A percentile compares a stretch with the other conserved stretches of the same genome.
phyloP scores from a whole-genome alignment of 495 filamentous ascomycete genomes.

The Schizothecium vesticola region DNA sequence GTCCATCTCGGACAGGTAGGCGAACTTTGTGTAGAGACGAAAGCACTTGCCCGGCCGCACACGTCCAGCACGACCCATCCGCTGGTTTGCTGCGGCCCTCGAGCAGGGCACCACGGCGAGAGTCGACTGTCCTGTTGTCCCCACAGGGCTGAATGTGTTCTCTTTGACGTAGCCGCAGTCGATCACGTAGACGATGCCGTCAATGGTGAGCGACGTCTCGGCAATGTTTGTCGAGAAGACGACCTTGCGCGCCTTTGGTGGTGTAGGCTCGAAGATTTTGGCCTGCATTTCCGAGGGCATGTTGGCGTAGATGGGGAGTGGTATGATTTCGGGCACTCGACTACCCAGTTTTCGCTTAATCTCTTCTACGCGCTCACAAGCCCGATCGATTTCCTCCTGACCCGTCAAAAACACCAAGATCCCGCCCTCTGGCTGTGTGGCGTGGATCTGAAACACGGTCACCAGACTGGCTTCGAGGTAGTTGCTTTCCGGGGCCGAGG shows the following conservation, averaged over 20 bases:
- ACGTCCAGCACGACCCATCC: conserved; percentile 86
- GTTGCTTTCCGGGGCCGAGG: conserved; percentile 86
- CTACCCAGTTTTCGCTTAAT: conserved; percentile 75
- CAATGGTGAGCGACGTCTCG: conserved; percentile 83
- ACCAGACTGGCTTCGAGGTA: conserved; percentile 89
- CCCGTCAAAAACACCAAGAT: conserved; percentile 89
- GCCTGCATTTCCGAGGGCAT: conserved; percentile 77
- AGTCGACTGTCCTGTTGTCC: conserved; percentile 81
- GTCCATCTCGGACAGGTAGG: conserved; percentile 90
- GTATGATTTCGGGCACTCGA: conserved; percentile 78
- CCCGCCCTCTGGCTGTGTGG: conserved; percentile 78
- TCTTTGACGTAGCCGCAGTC: conserved; percentile 93
- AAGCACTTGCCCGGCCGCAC: conserved; percentile 94
- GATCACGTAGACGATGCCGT: conserved; percentile 88
- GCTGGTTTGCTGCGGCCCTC: conserved; percentile 88
- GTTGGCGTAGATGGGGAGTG: conserved; percentile 87
- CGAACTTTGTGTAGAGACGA: conserved; percentile 89
- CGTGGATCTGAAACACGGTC: conserved; percentile 94
- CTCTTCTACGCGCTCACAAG: conserved; percentile 73
- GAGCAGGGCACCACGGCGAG: conserved; percentile 89
- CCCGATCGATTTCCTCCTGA: conserved; percentile 85
- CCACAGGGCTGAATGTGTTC: conserved; percentile 79
- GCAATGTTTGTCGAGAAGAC: conserved; percentile 89
- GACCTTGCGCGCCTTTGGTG: conserved; percentile 72
- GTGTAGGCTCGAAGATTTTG: conserved; percentile 88